Evolutionary conservation across 495 filamentous ascomycete genomes (phyloP), one percentile per base, ranked within the genome.

Genomic region (Aspergillus sclerotioniger): DNA sequence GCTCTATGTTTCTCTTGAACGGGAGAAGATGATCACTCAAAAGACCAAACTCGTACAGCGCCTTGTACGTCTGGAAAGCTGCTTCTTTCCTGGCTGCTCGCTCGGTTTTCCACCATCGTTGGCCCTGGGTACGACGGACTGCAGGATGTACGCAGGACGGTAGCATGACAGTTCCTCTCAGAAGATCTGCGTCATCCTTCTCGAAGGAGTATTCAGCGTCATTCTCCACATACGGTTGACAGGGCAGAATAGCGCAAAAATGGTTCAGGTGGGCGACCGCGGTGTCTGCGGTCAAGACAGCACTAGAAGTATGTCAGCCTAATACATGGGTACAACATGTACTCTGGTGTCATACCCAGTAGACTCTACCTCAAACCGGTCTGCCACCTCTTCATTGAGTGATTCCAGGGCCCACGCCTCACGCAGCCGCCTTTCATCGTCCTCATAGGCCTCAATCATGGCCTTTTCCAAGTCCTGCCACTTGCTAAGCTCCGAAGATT

Each of bases 1-100:
- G 57, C 28, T 70, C 69, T 6, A 62, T 56, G 29, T 67, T 71
- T 10, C 64, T 55, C 1, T 63, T 69, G 51, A 72, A 32, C 1
- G 94, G 93, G 54, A 96, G 75, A 1, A 97, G 76, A 60, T 96
- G 83, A 43, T 96, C 82, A 51, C 92, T 91, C 19, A 97, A 71
- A 20, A 96, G 73, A 0, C 87, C 87, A 41, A 82, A 85, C 33
- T 82, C 57, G 64, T 91, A 84, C 0, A 98, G 78, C 3, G 78
- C 79, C 25, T 80, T 71, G 65, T 93, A 96, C 12, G 92, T 90
- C 63, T 90, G 81, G 53, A 96, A 94, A 0, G 91, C 90, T 3
- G 90, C 87, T 65, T 97, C 94, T 60, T 87, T 89, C 60, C 77
- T 84, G 6, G 94, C 93, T 51, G 80, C 85, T 39, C 79, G 84